Evolutionary conservation across 2,329 filamentous ascomycete genomes (phyloP), one percentile per base, ranked within the genome.

Genomic region (Penicillium sp.): DNA sequence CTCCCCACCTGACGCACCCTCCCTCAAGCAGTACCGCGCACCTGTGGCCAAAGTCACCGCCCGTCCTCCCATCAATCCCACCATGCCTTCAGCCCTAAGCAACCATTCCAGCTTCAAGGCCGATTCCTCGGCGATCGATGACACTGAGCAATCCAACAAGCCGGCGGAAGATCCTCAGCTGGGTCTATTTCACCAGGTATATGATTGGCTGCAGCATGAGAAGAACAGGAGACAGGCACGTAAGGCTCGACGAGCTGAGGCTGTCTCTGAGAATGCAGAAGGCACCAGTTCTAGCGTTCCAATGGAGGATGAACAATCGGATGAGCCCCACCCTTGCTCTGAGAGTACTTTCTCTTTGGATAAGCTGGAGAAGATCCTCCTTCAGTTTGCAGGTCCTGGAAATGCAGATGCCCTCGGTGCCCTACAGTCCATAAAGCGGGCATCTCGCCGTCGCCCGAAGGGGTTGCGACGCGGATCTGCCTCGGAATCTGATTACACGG

Each of bases 401-500:
- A 57, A 66, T 56, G 65, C 62, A 57, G 60, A 49, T 47, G 41
- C 46, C 29, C 49, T 57, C 23, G 59, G 44, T 5, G 56, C 60
- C 16, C 51, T 53, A 8, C 57, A 62, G 12, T 47, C 57, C 1
- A 42, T 51, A 4, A 65, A 68, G 51, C 65, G 61, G 57, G 51
- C 54, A 24, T 53, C 52, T 26, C 67, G 65, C 28, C 69, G 63
- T 42, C 78, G 79, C 29, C 52, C 60, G 6, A 74, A 65, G 51
- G 68, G 69, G 4, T 56, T 75, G 24, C 68, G 73, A 34, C 72
- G 70, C 55, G 77, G 63, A 72, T 80, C 69, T 65, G 90, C 88
- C 4, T 94, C 90, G 0, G 93, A 96, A 62, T 95, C 91, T 0
- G 93, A 97, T 53, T 89, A 87, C 61, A 76, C 84, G 15, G 92